Percentiles rank a stretch among this genome's conserved stretches.
Conservation (phyloP, 148 eudicot species). For the Vaccinium vitisidaea region DNA sequence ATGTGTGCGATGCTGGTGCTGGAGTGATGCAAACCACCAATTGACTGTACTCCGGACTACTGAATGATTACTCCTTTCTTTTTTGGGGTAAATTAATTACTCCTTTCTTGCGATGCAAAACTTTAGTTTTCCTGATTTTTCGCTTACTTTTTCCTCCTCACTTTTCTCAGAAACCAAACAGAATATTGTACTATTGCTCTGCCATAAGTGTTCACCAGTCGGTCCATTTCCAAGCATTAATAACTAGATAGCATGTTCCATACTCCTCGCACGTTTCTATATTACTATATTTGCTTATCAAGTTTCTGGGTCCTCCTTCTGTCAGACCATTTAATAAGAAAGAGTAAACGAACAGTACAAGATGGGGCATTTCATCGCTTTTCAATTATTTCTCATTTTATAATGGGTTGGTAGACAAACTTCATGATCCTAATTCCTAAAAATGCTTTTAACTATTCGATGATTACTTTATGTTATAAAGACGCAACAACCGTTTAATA, state of each 20-base stretch:
- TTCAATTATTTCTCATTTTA: not conserved
- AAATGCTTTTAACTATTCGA: not conserved
- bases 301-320: not conserved
- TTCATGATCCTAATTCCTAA: not conserved
- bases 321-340: not conserved
- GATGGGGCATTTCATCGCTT: constrained; percentile 1
- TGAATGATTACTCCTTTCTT: too few relatives aligned
- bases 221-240: not conserved
- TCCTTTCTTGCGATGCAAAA: not conserved
- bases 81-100: too few relatives aligned
- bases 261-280: not conserved
- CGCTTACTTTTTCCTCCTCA: not conserved
- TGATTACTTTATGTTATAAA: not conserved
- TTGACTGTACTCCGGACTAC: too few relatives aligned
- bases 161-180: constrained; percentile 6
- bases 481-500: not conserved
- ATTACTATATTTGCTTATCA: not conserved
- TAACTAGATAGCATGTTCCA: not conserved
- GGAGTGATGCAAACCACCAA: too few relatives aligned
- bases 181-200: not conserved
- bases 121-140: not conserved
- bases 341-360: not conserved
- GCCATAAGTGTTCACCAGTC: not conserved
- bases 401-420: not conserved
- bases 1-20: too few relatives aligned